Evolutionary conservation across 148 eudicot genomes (phyloP), one percentile per base, ranked within the genome.

Genomic region (Silene latifolia): DNA sequence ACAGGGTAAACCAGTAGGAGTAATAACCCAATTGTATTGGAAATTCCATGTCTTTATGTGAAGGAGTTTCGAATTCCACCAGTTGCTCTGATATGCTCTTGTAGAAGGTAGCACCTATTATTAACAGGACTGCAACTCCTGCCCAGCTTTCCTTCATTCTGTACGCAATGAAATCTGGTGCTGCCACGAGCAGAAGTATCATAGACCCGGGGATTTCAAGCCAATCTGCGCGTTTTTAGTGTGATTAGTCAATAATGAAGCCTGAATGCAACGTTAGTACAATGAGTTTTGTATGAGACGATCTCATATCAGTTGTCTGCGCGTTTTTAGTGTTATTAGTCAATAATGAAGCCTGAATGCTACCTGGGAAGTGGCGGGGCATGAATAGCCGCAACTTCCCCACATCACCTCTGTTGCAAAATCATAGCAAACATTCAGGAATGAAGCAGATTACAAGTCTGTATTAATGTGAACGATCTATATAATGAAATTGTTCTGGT

Each of bases 301-400:
- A 1, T 27, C 3, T 27, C 29, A 27, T 27, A 27, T 27, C 29
- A 27, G 29, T 27, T n/a, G n/a, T n/a, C n/a, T n/a, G n/a, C n/a
- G n/a, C n/a, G n/a, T n/a, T n/a, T n/a, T n/a, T n/a, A n/a, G n/a
- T n/a, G n/a, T n/a, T n/a, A n/a, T n/a, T n/a, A n/a, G n/a, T n/a
- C n/a, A n/a, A n/a, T n/a, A n/a, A n/a, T n/a, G n/a, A n/a, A n/a
- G n/a, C n/a, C n/a, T n/a, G n/a, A n/a, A n/a, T n/a, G n/a, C n/a
- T n/a, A n/a, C n/a, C n/a, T 75, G 97, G 95, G 80, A 93, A 91
- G 77, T 84, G 91, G 59, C 90, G 86, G 25, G 86, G 87, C 84
- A 88, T 88, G 87, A 93, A 93, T 19, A 93, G 91, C 80, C 97
- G 86, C 7, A 93, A 77, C 78, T 85, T 89, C 20, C 98, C 98